phyloP scores from a whole-genome alignment of 169 alveolate species.

The Plasmodium coatneyi region DNA sequence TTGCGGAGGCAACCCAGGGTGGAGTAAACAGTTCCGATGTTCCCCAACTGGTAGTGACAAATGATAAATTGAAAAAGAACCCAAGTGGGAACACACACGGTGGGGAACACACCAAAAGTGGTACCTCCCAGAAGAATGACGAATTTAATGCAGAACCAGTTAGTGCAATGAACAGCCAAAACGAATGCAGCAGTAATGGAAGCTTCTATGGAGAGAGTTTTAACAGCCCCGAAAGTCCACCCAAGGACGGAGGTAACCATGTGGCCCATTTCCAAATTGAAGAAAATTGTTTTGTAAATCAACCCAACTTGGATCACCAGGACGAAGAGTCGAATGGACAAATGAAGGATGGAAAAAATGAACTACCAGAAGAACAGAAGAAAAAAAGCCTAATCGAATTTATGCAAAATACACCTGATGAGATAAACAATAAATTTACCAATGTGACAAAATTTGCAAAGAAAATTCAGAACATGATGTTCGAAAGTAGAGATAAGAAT shows the following conservation, averaged over 20 bases:
- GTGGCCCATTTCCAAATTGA: not conserved
- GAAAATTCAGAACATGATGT: constrained; percentile 38
- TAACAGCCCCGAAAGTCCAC: not conserved
- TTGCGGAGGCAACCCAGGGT: not conserved
- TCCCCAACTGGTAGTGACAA: not conserved
- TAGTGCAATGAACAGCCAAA: not conserved
- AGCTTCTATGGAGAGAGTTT: not conserved
- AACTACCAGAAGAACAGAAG: not conserved
- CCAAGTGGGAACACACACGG: not conserved
- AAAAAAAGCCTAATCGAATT: not conserved
- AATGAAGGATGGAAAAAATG: not conserved
- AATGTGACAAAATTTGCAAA: constrained; percentile 46
- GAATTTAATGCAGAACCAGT: not conserved
- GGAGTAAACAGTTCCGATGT: not conserved
- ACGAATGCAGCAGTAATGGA: not conserved
- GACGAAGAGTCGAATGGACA: not conserved
- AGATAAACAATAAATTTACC: not conserved
- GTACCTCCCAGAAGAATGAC: not conserved
- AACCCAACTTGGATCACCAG: not conserved
- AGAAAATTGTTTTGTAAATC: not conserved
- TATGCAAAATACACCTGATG: not conserved
- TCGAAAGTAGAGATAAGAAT: constrained; percentile 17
- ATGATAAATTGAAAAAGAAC: not conserved
- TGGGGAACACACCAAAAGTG: not conserved
- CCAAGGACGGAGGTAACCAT: not conserved